These are phyloP conservation scores for Limnanthes douglasii DNA, from an alignment of 345 rosid genomes.

Conservation along the genomic window DNA sequence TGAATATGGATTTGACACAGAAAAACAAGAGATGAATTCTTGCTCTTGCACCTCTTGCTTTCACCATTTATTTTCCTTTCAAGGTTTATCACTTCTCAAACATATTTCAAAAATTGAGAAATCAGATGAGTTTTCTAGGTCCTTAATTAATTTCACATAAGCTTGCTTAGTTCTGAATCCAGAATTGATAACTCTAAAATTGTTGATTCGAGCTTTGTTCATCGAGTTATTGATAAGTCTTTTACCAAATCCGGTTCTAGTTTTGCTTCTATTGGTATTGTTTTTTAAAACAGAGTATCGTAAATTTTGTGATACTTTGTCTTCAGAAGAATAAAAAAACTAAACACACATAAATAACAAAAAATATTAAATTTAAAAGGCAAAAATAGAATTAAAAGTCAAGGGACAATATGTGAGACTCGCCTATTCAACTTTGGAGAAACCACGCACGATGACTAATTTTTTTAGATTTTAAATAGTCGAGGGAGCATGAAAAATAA, in stretches of 20 bases:
- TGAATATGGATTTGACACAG: constrained; percentile 18
- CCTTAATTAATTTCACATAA: constrained; percentile 25
- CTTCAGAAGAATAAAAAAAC: no score
- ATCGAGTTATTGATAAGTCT: constrained; percentile 46
- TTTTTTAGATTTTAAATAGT: no score
- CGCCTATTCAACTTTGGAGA: no score
- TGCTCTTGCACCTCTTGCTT: constrained; percentile 18
- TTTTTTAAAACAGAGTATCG: no score
- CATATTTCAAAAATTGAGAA: constrained; percentile 47
- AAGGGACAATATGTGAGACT: no score
- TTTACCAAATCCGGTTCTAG: constrained; percentile 49
- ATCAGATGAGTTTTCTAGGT: constrained; percentile 41
- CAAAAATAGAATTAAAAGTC: no score
- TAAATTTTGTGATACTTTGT: no score
- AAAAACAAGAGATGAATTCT: constrained; percentile 47
- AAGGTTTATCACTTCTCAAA: constrained; percentile 46
- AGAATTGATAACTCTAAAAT: constrained; percentile 6
- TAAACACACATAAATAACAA: no score
- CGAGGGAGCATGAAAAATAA: no score
- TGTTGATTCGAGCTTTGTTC: constrained; percentile 22
- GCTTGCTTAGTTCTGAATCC: constrained; percentile 31
- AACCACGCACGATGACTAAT: no score
- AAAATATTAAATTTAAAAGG: no score
- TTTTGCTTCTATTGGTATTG: constrained; percentile 63
- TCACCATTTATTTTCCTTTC: constrained; percentile 34